Evolutionary conservation across 371 early-diverging fungal species (phyloP), one percentile per base, ranked within the genome.

Genomic region (Batkoa obscura): DNA sequence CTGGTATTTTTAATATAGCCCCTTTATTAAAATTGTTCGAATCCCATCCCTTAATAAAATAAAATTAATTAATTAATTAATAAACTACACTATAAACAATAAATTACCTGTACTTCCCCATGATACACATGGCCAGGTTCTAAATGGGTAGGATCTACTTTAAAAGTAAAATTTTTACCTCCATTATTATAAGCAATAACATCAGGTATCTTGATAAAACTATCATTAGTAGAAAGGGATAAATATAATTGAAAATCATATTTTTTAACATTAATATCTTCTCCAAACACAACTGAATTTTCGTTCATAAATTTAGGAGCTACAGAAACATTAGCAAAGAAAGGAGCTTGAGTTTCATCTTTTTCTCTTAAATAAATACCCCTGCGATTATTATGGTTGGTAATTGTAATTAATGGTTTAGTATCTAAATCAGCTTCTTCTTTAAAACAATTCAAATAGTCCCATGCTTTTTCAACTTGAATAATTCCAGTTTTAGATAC

Each of bases 311-410:
- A 94, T 43, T 67, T 68, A 2, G 94, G 92, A n/a, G 63, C 56
- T 9, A 90, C 76, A 10, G 62, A 62, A 13, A 84, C 72, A 15
- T 71, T 69, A 45, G 76, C 55, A 33, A 78, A 73, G 51, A 79
- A 80, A 2, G 72, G 64, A 56, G 70, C 69, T 43, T 66, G 78
- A 23, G 86, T 83, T 60, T 92, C 89, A 34, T 78, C 75, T 38
- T 66, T 50, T 43, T 88, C 83, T 57, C 95, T 80, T 57, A 94
- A 67, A 60, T 95, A 95, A 52, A 95, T 71, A 31, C 95, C 95
- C 37, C 93, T 83, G 8, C 68, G 68, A 33, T 64, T 62, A 10
- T 62, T 47, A 31, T 65, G 66, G 35, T 60, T 54, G 3, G 49
- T 50, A 34, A 77, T 58, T 33, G 58, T 57, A 37, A 85, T 75